Base-by-base conservation (phyloP, 2,329 filamentous ascomycete species). In the Mollisia scopiformis region DNA sequence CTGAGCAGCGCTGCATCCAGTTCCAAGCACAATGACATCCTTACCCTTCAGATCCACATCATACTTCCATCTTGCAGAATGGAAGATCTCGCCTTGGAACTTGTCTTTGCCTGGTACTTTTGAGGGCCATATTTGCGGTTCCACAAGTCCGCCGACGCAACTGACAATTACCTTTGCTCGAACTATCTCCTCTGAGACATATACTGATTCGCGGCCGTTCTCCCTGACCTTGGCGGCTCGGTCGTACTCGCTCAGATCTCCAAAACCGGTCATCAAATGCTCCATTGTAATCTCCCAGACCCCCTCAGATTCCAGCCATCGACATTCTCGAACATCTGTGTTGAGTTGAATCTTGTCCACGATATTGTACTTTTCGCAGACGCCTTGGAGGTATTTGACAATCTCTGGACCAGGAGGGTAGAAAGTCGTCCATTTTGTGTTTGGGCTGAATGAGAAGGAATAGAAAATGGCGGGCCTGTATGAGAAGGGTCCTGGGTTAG, bases 321-420 rank as follows among this genome's bases (percentile, higher is more conserved):
- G 74, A 54, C 81, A 76, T 54, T 78, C 73, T 59, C 76, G 77
- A n/a, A 86, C 80, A 49, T 86, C 82, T 1, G 83, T 85, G 62
- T 86, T 83, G 57, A 83, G 74, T 62, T 85, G 80, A 47, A 87
- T 82, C 66, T 86, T 86, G 68, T 85, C 82, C 14, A 80, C 76
- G 37, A 88, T 77, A 6, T 79, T 73, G 68, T 82, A 82, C 61
- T 84, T 81, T 60, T 82, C 76, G 5, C 84, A 84, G 10, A 85
- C 76, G 1, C 74, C 72, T 55, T 80, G 77, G 1, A 88, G 76
- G 65, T 88, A 87, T 23, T 75, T 74, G 73, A 81, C 75, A 23
- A 88, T 84, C 68, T 88, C 85, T 66, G 85, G 80, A 63, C 88
- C 85, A 0, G 80, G 80, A 0, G 85, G 82, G 64, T 86, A 85